phyloP scores from a whole-genome alignment of 2,329 filamentous ascomycete genomes.

The Ophiostoma ips region DNA sequence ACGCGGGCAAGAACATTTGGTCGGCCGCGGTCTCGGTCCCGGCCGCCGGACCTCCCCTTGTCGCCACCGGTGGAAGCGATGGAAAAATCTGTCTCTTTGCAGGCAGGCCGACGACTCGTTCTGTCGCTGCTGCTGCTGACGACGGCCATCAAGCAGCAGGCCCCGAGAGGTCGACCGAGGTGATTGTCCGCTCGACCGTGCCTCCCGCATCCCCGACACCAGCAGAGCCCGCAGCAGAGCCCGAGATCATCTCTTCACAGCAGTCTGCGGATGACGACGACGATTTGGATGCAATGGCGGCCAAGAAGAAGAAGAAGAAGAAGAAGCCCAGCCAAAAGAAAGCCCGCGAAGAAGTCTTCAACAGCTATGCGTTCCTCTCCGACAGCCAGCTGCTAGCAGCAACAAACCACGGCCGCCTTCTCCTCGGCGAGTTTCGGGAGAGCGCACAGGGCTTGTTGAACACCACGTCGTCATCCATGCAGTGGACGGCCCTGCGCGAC shows the following conservation, averaged over 20 bases:
- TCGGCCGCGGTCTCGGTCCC: conserved; percentile 37
- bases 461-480: conserved; percentile 6
- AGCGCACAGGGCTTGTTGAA: background rate
- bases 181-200: background rate
- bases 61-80: conserved; percentile 77
- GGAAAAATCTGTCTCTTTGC: conserved; percentile 44
- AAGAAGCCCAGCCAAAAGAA: background rate
- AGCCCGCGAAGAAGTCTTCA: conserved; percentile 12
- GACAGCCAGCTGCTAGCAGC: conserved; percentile 59
- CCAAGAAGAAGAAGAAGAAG: background rate
- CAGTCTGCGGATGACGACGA: background rate
- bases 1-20: conserved; percentile 88
- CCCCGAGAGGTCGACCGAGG: background rate
- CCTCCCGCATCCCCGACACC: background rate
- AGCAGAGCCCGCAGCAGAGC: background rate
- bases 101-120: background rate
- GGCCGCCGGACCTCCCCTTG: conserved; percentile 19
- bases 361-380: conserved; percentile 48
- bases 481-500: conserved; percentile 29
- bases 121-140: conserved; percentile 5
- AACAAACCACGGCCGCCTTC: conserved; percentile 11
- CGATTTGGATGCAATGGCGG: too few relatives aligned
- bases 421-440: conserved; percentile 9
- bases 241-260: too few relatives aligned
- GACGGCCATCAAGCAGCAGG: background rate